Base-by-base conservation (phyloP, 2,329 filamentous ascomycete species). In the Triangularia setosa region DNA sequence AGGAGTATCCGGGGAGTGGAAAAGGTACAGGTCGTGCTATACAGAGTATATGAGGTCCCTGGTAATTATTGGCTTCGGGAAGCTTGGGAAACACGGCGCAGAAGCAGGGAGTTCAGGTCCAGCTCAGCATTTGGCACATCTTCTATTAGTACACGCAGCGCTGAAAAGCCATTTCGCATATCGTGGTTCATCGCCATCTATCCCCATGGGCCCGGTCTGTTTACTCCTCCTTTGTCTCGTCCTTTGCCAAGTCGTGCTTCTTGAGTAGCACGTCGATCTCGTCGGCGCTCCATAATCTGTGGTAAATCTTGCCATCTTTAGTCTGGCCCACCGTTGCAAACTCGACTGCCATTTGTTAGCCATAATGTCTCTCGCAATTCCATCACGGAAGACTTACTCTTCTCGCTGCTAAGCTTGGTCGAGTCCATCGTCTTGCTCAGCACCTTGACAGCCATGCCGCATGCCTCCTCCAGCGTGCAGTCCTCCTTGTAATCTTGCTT, bases 401-500 rank as follows among this genome's bases (percentile, higher is more conserved):
- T 99, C 85, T 99, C 95, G 75, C 93, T 97, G 83, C 93, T 97
- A 75, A 99, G 81, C 84, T 97, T 99, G 62, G 94, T 98, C 62
- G 93, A 97, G 78, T 99, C 95, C 96, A 99, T 99, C 5, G 95
- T 99, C 88, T 99, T 99, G 86, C 95, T 98, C 70, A 99, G 81
- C 68, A 99, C 95, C 86, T 99, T 99, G 77, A 99, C 95, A 11
- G 95, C 95, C 84, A 97, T 90, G 62, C 90, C 93, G 77, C 95
- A 99, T 4, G 96, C 95, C 82, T 99, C 95, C 82, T 97, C 92
- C 75, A 99, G 79, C 70, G 92, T 90, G 79, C 93, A 98, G 72
- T 98, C 93, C 80, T 99, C 95, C 84, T 98, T 97, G 83, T 99
- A 99, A 79, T 99, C 95, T 79, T 99, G 95, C 86, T 99, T 99